phyloP scores from a whole-genome alignment of 768 basidiomycete species.

The Lyophyllum semitale region DNA sequence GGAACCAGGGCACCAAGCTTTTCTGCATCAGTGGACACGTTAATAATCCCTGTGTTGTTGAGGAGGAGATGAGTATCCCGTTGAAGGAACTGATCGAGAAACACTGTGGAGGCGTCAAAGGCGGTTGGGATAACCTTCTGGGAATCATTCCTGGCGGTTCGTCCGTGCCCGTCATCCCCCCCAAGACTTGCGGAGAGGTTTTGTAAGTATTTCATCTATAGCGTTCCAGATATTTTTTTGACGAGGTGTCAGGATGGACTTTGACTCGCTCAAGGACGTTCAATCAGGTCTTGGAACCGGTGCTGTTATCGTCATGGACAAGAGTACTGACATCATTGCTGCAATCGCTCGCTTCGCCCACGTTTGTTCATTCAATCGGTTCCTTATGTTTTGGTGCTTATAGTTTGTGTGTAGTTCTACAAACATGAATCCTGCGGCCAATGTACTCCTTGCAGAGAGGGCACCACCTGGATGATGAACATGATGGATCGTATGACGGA shows the following conservation, averaged over 20 bases:
- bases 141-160: constrained; percentile 97
- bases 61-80: constrained; percentile 99
- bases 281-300: constrained; percentile 97
- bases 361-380: constrained; percentile 33
- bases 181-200: constrained; percentile 79
- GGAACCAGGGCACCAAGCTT: constrained; percentile 96
- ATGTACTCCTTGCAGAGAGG: constrained; percentile 92
- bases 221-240: not conserved
- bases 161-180: constrained; percentile 92
- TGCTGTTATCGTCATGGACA: constrained; percentile 99
- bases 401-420: constrained; percentile 65
- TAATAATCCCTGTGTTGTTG: constrained; percentile 96
- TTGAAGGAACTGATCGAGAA: constrained; percentile 92
- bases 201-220: constrained; percentile 57
- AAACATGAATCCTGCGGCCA: constrained; percentile 99
- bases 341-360: constrained; percentile 94
- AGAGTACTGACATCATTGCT: constrained; percentile 90
- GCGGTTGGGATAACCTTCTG: constrained; percentile 96
- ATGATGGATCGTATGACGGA: constrained; percentile 98
- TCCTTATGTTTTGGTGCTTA: not conserved
- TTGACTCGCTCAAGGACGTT: constrained; percentile 94
- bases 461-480: constrained; percentile 99
- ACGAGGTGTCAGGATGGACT: constrained; percentile 78
- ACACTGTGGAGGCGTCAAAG: constrained; percentile 92
- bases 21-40: constrained; percentile 97